Evolutionary conservation across 208 protist genomes (phyloP).

Genomic region (Leishmania gerbilli): DNA sequence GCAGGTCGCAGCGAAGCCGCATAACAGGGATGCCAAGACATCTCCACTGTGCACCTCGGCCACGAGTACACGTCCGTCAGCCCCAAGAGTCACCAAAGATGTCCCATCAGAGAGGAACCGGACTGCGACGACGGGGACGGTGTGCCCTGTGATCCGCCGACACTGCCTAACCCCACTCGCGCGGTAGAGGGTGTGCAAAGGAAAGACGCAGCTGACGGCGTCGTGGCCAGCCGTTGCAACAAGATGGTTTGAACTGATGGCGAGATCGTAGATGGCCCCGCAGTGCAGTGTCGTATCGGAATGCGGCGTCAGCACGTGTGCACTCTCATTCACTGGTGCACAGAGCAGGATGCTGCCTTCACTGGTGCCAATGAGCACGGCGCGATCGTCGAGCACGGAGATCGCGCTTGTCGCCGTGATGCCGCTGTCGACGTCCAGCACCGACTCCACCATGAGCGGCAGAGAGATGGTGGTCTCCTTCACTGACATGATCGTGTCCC

Average conservation of each 20-base stretch:
- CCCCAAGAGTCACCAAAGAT: conserved; percentile 25
- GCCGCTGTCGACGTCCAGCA: conserved; percentile 13
- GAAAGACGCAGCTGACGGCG: conserved; percentile 52
- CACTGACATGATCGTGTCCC: conserved; percentile 1
- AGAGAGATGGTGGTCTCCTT: neutral
- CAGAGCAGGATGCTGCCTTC: conserved; percentile 26
- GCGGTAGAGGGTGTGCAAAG: conserved; percentile 31
- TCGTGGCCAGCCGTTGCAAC: conserved; percentile 76
- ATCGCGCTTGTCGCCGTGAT: conserved; percentile 19
- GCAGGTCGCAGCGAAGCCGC: conserved; percentile 50
- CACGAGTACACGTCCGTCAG: conserved; percentile 39
- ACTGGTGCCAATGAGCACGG: conserved; percentile 25
- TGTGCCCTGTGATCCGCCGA: conserved; percentile 50
- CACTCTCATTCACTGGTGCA: neutral
- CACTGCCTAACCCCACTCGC: conserved; percentile 4
- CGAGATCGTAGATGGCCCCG: conserved; percentile 61
- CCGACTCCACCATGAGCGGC: conserved; percentile 6
- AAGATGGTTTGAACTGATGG: conserved; percentile 43
- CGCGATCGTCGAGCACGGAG: conserved; percentile 8
- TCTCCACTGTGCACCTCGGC: conserved; percentile 31
- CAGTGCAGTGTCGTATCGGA: conserved; percentile 52
- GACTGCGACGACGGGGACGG: conserved; percentile 46
- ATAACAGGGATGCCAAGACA: conserved; percentile 35
- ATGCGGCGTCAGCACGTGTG: conserved; percentile 12
- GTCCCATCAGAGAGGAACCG: conserved; percentile 29